Evolutionary conservation across 306 rosid species (phyloP).

Genomic region (Hylodesmum podocarpum): DNA sequence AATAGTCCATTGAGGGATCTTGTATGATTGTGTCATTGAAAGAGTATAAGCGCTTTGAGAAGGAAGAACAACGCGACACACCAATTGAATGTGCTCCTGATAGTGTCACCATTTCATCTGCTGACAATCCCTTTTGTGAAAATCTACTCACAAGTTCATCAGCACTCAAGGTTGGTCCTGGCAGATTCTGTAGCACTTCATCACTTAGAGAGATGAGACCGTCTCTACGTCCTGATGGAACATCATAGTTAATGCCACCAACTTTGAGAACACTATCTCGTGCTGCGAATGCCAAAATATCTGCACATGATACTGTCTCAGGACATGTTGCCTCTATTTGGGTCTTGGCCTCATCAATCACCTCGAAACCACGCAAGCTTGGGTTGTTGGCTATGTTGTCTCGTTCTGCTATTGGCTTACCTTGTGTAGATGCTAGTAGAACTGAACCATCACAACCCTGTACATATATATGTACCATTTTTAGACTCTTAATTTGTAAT

Average conservation of each 20-base stretch:
- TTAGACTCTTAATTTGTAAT: too few species aligned
- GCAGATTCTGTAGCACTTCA: neutral
- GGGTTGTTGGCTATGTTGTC: conserved; percentile 13
- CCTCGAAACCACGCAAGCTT: conserved; percentile 14
- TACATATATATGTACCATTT: neutral
- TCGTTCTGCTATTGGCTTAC: neutral
- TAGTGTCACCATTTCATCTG: conserved; percentile 24
- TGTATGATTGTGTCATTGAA: neutral
- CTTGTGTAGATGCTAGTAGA: neutral
- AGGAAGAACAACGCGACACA: neutral
- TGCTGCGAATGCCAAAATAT: conserved; percentile 12
- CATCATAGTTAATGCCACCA: neutral
- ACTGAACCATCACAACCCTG: conserved; percentile 26
- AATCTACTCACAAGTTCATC: neutral
- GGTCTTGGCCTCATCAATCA: neutral
- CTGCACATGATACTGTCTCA: conserved; percentile 10
- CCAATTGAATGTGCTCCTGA: conserved; percentile 29
- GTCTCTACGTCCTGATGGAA: conserved; percentile 20
- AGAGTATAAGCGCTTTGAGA: neutral
- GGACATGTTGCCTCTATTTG: conserved; percentile 7
- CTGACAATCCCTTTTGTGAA: conserved; percentile 3
- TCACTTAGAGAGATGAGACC: neutral
- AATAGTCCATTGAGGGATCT: conserved; percentile 13
- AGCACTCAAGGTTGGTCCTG: neutral
- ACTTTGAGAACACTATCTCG: neutral